Evolutionary conservation across 192 early-diverging fungal genomes (phyloP).

Genomic region (Rhizophlyctis rosea): DNA sequence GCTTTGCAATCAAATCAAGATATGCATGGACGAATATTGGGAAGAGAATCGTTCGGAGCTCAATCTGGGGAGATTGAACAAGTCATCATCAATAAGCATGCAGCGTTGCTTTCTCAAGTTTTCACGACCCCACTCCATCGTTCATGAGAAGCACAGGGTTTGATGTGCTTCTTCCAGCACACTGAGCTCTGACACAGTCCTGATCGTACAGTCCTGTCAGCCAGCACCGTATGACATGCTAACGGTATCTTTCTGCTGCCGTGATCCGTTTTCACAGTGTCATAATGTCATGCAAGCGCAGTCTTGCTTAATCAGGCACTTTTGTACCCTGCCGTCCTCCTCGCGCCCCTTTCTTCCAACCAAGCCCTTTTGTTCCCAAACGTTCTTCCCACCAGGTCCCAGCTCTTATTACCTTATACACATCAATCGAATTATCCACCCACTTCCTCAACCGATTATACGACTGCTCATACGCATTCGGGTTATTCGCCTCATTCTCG

Average conservation of each 20-base stretch:
- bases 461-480: conserved; percentile 75
- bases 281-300: too few species aligned
- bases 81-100: not conserved
- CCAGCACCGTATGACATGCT: too few species aligned
- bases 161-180: too few species aligned
- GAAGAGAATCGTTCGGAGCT: conserved; percentile 78
- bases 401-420: conserved; percentile 72
- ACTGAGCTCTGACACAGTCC: too few species aligned
- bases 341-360: too few species aligned
- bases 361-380: conserved; percentile 11
- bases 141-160: too few species aligned
- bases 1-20: conserved; percentile 74
- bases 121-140: too few species aligned
- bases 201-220: too few species aligned
- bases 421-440: conserved; percentile 93
- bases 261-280: too few species aligned
- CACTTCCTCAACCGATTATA: conserved; percentile 78
- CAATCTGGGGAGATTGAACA: conserved; percentile 50
- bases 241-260: too few species aligned
- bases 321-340: too few species aligned
- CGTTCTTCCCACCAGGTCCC: not conserved
- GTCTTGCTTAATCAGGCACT: too few species aligned
- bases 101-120: not conserved
- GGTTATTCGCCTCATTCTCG: conserved; percentile 72
- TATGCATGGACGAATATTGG: conserved; percentile 92